Base-by-base conservation (phyloP, 2,329 filamentous ascomycete species). In the Fusarium robinianum region DNA sequence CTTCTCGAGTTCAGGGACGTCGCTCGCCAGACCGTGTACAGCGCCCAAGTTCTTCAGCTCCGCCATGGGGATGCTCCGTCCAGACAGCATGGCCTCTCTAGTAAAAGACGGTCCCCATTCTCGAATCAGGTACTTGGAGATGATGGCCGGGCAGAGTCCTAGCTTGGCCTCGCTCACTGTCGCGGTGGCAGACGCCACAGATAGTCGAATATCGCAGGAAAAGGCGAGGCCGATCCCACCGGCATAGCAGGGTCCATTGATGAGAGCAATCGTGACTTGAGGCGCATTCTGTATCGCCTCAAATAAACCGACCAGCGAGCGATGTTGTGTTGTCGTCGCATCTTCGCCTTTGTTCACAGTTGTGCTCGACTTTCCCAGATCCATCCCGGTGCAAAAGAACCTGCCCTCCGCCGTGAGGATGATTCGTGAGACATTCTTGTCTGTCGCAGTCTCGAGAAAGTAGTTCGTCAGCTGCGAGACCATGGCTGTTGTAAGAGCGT, bases 331-430 rank as follows among this genome's bases (percentile, higher is more conserved):
- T n/a, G n/a, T n/a, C n/a, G n/a, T n/a, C n/a, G n/a, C n/a, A n/a
- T n/a, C n/a, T n/a, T n/a, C n/a, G n/a, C n/a, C 29, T 27, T 37
- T 42, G n/a, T 19, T 40, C 46, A 22, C 47, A 51, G 24, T 17
- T 39, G 3, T 29, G 39, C 23, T 48, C 33, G 8, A 25, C 47
- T 50, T n/a, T n/a, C n/a, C n/a, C 9, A 50, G 34, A 22, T 50
- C 42, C 47, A 50, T 50, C 1, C 47, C 47, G 1, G 47, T 50
- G 24, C 47, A 50, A 26, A 50, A 50, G 21, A 30, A 46, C 18
- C 42, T 46, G 8, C 47, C 47, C 16, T 50, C 42, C 1, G 47
- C 72, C 0, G 72, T n/a, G n/a, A n/a, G n/a, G n/a, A n/a, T n/a
- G n/a, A n/a, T n/a, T n/a, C n/a, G n/a, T n/a, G n/a, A n/a, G n/a